Conservation (phyloP, 495 filamentous ascomycete species). For the Penicillium egyptiacum region DNA sequence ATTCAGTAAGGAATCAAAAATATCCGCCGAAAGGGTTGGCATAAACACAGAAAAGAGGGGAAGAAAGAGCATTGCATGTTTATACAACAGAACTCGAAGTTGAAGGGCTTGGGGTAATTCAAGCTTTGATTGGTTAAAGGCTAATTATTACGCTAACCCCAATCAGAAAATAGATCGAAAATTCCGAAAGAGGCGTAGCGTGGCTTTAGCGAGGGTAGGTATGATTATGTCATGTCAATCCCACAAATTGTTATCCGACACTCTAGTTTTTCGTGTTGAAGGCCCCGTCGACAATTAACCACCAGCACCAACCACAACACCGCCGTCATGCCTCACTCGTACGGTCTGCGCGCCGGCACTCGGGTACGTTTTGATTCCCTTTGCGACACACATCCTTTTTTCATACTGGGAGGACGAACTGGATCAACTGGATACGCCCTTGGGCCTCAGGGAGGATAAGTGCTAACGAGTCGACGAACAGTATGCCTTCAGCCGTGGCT, state of each 20-base stretch:
- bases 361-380: conserved; percentile 56
- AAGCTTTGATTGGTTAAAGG: background rate
- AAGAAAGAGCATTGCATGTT: background rate
- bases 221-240: conserved; percentile 5
- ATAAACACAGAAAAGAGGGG: background rate
- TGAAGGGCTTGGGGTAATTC: background rate
- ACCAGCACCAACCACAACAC: conserved; percentile 48
- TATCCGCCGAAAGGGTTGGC: background rate
- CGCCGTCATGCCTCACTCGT: conserved; percentile 89
- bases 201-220: background rate
- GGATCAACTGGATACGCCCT: conserved; percentile 11
- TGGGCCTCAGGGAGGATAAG: conserved; percentile 14
- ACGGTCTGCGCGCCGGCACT: conserved; percentile 92
- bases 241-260: conserved; percentile 12
- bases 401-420: background rate
- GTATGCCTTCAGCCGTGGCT: conserved; percentile 91
- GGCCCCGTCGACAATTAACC: conserved; percentile 45
- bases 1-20: no score
- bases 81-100: background rate
- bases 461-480: conserved; percentile 40
- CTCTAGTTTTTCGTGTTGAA: conserved; percentile 17
- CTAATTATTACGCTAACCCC: background rate
- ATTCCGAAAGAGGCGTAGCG: background rate
- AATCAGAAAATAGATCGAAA: background rate
- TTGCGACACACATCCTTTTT: conserved; percentile 10